These are phyloP conservation scores for Populus davidiana DNA, from an alignment of 345 rosid genomes.

Conservation along the genomic window DNA sequence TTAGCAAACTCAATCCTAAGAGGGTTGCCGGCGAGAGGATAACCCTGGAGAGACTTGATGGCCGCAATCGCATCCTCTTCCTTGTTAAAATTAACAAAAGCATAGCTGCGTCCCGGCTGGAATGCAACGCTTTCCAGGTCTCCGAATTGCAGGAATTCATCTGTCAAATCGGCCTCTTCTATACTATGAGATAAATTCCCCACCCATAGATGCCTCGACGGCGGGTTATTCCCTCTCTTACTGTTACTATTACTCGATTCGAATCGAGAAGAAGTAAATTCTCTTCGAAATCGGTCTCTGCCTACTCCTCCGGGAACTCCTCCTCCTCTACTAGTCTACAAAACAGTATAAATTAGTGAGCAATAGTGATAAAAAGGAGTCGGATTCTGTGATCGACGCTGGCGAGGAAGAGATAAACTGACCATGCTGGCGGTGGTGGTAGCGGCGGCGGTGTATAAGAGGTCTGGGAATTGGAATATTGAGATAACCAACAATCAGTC, in stretches of 20 bases:
- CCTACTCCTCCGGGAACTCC: not conserved
- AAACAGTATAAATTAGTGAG: not conserved
- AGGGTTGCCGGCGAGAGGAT: constrained; percentile 68
- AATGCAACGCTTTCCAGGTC: constrained; percentile 80
- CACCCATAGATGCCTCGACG: constrained; percentile 91
- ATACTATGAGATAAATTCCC: constrained; percentile 77
- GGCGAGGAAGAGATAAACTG: not conserved
- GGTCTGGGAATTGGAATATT: too few relatives aligned
- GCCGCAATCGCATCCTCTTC: constrained; percentile 80
- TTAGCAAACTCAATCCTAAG: constrained; percentile 94
- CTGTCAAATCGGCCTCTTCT: constrained; percentile 49
- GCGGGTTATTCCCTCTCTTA: constrained; percentile 49
- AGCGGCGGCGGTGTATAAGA: not conserved
- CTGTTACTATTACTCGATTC: constrained; percentile 21
- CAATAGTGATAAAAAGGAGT: not conserved
- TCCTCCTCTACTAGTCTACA: not conserved
- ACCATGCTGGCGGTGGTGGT: not conserved
- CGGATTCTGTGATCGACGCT: too few relatives aligned
- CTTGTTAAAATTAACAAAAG: constrained; percentile 56
- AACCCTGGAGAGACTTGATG: constrained; percentile 67
- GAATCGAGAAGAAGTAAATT: constrained; percentile 24
- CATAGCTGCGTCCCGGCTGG: constrained; percentile 81
- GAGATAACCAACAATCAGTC: too few relatives aligned
- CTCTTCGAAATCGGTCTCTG: constrained; percentile 46
- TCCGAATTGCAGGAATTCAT: constrained; percentile 54